Percentiles rank a stretch among this genome's conserved stretches.
phyloP scores from a whole-genome alignment of 2,329 filamentous ascomycete species.

The Aspergillus proliferans region DNA sequence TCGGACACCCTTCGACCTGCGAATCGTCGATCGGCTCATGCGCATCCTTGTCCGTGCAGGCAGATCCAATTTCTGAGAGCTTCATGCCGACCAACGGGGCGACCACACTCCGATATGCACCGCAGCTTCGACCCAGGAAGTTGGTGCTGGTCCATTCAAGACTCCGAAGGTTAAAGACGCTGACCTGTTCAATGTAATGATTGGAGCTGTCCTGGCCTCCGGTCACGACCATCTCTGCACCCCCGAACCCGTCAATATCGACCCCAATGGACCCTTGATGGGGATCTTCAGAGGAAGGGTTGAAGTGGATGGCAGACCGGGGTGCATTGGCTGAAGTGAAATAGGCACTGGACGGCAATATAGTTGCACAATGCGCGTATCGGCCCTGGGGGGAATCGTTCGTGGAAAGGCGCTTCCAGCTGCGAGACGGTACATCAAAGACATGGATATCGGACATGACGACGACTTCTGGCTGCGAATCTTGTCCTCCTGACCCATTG shows the following conservation, averaged over 20 bases:
- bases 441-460: constrained; percentile 99
- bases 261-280: constrained; percentile 86
- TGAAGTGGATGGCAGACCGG: constrained; percentile 81
- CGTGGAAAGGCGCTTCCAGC: constrained; percentile 78
- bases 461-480: constrained; percentile 76
- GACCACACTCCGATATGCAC: constrained; percentile 92
- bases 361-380: constrained; percentile 93
- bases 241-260: constrained; percentile 81
- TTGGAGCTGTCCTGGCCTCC: constrained; percentile 96
- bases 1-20: constrained; percentile 49
- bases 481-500: constrained; percentile 39
- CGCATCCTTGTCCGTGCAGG: constrained; percentile 33
- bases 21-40: constrained; percentile 26
- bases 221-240: constrained; percentile 94
- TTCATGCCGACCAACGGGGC: constrained; percentile 59
- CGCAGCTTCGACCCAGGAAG: constrained; percentile 81
- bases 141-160: constrained; percentile 93
- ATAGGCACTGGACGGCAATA: constrained; percentile 77
- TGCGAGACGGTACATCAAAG: constrained; percentile 74
- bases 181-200: constrained; percentile 98
- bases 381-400: constrained; percentile 82
- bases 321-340: constrained; percentile 82
- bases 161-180: constrained; percentile 92
- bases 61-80: constrained; percentile 40
- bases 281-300: constrained; percentile 71